These are phyloP conservation scores for Musa troglodytarum DNA, from an alignment of 176 grass and related monocot species.

Conservation along the genomic window DNA sequence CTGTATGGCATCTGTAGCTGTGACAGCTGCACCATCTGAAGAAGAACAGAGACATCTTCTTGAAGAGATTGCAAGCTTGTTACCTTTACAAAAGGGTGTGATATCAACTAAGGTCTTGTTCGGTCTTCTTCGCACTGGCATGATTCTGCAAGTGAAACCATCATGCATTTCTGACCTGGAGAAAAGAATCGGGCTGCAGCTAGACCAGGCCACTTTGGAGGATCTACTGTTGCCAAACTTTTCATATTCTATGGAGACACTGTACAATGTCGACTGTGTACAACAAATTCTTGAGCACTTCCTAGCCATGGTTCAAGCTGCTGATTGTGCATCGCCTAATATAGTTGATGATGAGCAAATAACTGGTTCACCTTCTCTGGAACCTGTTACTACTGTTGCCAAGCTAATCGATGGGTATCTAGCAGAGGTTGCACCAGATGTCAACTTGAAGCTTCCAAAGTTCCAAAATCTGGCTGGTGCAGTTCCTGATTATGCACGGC, in stretches of 20 bases:
- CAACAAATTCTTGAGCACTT: constrained; percentile 9
- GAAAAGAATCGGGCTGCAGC: constrained; percentile 4
- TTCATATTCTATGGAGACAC: constrained; percentile 8
- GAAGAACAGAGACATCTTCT: constrained; percentile 12
- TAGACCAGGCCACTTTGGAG: constrained; percentile 7
- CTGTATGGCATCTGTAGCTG: not conserved
- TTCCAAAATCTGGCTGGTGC: constrained; percentile 2
- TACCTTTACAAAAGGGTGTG: constrained; percentile 9
- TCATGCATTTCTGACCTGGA: constrained; percentile 15
- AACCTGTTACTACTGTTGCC: constrained; percentile 2
- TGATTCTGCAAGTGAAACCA: constrained; percentile 8
- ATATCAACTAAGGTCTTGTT: constrained; percentile 1
- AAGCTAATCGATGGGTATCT: constrained; percentile 16
- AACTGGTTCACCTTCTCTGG: constrained; percentile 6
- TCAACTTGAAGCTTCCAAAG: constrained; percentile 18
- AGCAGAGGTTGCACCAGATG: constrained; percentile 5
- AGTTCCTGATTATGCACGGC: constrained; percentile 9
- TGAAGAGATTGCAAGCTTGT: constrained; percentile 4
- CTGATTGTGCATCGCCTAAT: not conserved
- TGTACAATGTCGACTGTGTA: constrained; percentile 14
- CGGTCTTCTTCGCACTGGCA: constrained; percentile 9
- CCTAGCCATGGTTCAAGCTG: constrained; percentile 8
- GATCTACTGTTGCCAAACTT: constrained; percentile 11
- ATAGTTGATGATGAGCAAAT: not conserved
- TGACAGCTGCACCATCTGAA: not conserved